Evolutionary conservation across 2,329 filamentous ascomycete species (phyloP).

Genomic region (Claviceps sp.): DNA sequence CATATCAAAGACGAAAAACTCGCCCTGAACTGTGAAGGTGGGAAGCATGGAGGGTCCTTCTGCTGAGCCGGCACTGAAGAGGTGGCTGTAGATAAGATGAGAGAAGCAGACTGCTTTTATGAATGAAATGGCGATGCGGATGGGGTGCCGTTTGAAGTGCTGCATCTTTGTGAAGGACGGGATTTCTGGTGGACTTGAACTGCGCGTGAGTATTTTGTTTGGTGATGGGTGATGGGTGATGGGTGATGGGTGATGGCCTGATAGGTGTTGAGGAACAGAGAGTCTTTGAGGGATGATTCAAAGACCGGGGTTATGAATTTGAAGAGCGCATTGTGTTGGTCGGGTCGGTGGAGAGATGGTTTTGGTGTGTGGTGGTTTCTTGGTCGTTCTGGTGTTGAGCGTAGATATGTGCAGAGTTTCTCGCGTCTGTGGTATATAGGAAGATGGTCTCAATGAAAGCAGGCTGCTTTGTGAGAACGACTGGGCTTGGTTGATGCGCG

Average conservation of each 20-base stretch:
- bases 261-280: background rate
- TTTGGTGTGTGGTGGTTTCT: background rate
- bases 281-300: background rate
- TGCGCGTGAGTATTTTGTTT: too few species aligned
- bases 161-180: background rate
- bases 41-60: conserved; percentile 81
- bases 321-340: background rate
- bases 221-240: background rate
- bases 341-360: background rate
- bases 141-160: conserved; percentile 26
- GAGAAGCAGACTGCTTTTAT: conserved; percentile 27
- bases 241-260: background rate
- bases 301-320: background rate
- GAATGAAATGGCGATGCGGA: conserved; percentile 21
- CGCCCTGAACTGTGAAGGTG: conserved; percentile 55
- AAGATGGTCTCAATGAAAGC: too few species aligned
- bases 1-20: conserved; percentile 56
- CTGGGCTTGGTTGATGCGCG: too few species aligned
- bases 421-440: too few species aligned
- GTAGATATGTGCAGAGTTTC: too few species aligned
- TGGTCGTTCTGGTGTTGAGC: background rate
- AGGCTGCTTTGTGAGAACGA: too few species aligned
- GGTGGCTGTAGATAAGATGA: conserved; percentile 40
- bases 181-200: too few species aligned
- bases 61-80: conserved; percentile 44